A percentile compares a stretch with the other conserved stretches of the same genome.
phyloP scores from a whole-genome alignment of 805 yeast species.

The Zygosaccharomyces kombuchaensis region DNA sequence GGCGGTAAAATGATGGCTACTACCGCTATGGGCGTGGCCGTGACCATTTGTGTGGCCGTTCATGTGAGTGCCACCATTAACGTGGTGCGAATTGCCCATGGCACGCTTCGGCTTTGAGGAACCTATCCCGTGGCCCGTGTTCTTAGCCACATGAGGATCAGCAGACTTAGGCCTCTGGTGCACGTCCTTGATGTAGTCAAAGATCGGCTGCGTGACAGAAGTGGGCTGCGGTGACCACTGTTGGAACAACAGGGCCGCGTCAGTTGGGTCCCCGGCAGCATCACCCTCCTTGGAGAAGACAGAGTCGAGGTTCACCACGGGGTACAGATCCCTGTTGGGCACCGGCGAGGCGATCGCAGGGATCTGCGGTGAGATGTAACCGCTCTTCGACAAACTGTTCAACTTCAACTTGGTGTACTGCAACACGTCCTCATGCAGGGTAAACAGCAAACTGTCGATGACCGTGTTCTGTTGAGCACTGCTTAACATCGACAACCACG shows the following conservation, averaged over 20 bases:
- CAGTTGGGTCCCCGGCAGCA: conserved; percentile 9
- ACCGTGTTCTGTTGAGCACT: conserved; percentile 50
- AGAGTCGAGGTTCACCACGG: conserved; percentile 18
- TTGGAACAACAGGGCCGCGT: conserved; percentile 17
- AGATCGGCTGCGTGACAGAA: conserved; percentile 35
- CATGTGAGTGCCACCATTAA: conserved; percentile 1
- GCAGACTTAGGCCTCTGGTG: conserved; percentile 43
- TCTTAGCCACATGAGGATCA: conserved; percentile 33
- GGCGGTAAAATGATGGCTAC: not conserved
- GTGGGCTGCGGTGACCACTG: conserved; percentile 40
- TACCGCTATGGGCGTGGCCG: conserved; percentile 1
- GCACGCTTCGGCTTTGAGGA: conserved; percentile 6
- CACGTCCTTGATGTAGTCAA: conserved; percentile 32
- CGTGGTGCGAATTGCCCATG: conserved; percentile 2
- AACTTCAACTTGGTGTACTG: conserved; percentile 46
- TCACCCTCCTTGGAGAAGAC: conserved; percentile 12
- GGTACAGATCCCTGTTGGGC: conserved; percentile 19
- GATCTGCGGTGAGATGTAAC: conserved; percentile 22
- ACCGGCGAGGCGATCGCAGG: conserved; percentile 30
- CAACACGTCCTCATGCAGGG: conserved; percentile 49
- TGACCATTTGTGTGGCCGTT: conserved; percentile 1
- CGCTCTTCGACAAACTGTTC: conserved; percentile 34
- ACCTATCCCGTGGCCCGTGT: not conserved
- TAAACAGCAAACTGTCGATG: conserved; percentile 50
- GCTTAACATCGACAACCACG: conserved; percentile 48